Evolutionary conservation across 306 rosid species (phyloP).

Genomic region (Canavalia gladiata): DNA sequence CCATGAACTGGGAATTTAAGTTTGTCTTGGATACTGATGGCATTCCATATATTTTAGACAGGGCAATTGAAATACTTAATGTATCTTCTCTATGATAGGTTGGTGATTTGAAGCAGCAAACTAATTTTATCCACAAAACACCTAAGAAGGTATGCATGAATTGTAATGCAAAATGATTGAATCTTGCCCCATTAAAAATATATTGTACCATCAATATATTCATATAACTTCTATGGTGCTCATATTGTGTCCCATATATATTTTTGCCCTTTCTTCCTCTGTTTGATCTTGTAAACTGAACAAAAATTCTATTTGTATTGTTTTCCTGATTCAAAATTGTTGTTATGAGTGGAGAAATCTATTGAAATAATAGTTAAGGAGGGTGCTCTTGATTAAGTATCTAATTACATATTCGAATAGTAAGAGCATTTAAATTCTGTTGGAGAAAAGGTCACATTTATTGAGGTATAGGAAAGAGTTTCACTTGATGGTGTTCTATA

Average conservation of each 20-base stretch:
- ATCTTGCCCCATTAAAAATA: conserved; percentile 18
- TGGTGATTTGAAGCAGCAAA: conserved; percentile 69
- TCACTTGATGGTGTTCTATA: conserved; percentile 33
- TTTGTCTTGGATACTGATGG: conserved; percentile 9
- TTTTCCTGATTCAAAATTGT: background rate
- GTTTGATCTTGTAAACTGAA: conserved; percentile 29
- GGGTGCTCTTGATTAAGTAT: conserved; percentile 7
- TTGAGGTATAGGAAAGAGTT: conserved; percentile 34
- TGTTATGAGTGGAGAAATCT: background rate
- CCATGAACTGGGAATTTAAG: conserved; percentile 21
- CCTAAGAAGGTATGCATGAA: conserved; percentile 72
- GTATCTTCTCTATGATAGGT: conserved; percentile 63
- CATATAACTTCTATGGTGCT: conserved; percentile 1
- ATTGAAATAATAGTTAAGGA: conserved; percentile 3
- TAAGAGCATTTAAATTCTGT: conserved; percentile 32
- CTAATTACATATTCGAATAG: conserved; percentile 31
- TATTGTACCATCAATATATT: conserved; percentile 30
- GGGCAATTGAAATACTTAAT: conserved; percentile 36
- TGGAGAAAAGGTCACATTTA: conserved; percentile 4
- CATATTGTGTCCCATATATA: conserved; percentile 13
- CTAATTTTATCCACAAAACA: conserved; percentile 76
- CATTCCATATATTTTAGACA: conserved; percentile 17
- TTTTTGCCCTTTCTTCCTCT: conserved; percentile 31
- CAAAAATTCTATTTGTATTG: conserved; percentile 9
- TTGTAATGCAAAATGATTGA: conserved; percentile 24